Base-by-base conservation (phyloP, 2,329 filamentous ascomycete genomes). In the Grosmannia huntii region DNA sequence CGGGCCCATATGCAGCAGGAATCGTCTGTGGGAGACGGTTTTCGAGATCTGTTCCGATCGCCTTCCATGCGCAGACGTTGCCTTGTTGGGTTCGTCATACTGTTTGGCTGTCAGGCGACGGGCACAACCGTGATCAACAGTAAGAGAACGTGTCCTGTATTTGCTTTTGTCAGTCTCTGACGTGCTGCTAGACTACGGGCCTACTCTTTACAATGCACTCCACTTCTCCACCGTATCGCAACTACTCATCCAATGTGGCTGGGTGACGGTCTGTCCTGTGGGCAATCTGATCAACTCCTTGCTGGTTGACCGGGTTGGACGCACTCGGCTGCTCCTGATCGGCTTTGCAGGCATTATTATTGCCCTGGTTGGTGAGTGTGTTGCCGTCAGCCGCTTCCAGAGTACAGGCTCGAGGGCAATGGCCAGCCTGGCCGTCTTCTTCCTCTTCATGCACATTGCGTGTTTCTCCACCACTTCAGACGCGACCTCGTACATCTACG, bases 401-500 rank as follows among this genome's bases (percentile, higher is more conserved):
- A 12, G 46, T 23, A 56, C 54, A 2, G 41, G 38, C 14, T 7
- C 6, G 3, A 7, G 38, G 5, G 38, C 12, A 6, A n/a, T 48
- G 3, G 55, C 38, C 25, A 41, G 51, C 36, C 38, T 36, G 4
- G 55, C 51, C 4, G 48, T 60, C 31, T 52, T 57, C 14, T 60
- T 57, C 27, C 23, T 60, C 4, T 57, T 48, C 41, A 14, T 48
- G 23, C 41, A 57, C 23, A 52, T 58, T 25, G n/a, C 44, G 14
- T 48, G 31, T 16, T 52, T 55, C 49, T 14, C 21, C 48, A 16
- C 36, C 56, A 7, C 38, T 4, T 28, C 5, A 12, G 54, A 56
- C n/a, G 41, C 54, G 10, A 55, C 58, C 5, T 51, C 48, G 7
- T 60, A 60, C 31, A 48, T 61, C 12, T 81, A 77, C 66, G 70